Percentiles rank a stretch among this genome's conserved stretches.
Evolutionary conservation across 1,139 yeast species (phyloP).

Genomic region (Yamadazyma taylorii): DNA sequence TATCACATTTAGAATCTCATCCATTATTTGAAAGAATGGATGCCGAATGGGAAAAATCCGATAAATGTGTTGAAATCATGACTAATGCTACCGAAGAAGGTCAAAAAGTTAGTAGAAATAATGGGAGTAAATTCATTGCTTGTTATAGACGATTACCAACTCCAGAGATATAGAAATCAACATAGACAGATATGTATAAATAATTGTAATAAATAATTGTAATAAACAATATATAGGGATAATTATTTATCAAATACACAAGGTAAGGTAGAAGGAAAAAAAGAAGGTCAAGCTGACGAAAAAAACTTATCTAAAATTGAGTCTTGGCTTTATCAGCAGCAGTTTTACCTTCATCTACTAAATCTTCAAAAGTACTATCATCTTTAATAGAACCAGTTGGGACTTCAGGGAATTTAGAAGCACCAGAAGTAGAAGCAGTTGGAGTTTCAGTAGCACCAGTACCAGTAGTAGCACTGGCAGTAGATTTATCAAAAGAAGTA

Average conservation of each 20-base stretch:
- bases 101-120: constrained; percentile 88
- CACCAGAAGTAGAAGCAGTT: constrained; percentile 25
- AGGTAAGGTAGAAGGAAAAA: too few species aligned
- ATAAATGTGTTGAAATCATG: constrained; percentile 85
- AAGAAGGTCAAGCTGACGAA: too few species aligned
- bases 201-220: constrained; percentile 2
- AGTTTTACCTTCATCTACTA: constrained; percentile 23
- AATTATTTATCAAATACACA: constrained; percentile 1
- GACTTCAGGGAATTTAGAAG: constrained; percentile 49
- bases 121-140: constrained; percentile 85
- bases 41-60: constrained; percentile 76
- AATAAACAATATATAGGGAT: background rate
- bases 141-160: constrained; percentile 77
- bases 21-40: constrained; percentile 84
- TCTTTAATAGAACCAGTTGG: constrained; percentile 38
- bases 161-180: constrained; percentile 35
- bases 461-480: constrained; percentile 27
- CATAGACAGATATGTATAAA: background rate
- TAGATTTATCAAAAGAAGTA: constrained; percentile 21
- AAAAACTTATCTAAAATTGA: constrained; percentile 7
- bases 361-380: constrained; percentile 25
- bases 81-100: constrained; percentile 94
- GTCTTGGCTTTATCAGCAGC: constrained; percentile 13
- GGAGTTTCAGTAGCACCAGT: constrained; percentile 31
- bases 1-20: constrained; percentile 81